Percentiles rank a stretch among this genome's conserved stretches.
These are phyloP conservation scores for Maudiozyma humilis DNA, from an alignment of 1,139 yeast species.

Conservation along the genomic window DNA sequence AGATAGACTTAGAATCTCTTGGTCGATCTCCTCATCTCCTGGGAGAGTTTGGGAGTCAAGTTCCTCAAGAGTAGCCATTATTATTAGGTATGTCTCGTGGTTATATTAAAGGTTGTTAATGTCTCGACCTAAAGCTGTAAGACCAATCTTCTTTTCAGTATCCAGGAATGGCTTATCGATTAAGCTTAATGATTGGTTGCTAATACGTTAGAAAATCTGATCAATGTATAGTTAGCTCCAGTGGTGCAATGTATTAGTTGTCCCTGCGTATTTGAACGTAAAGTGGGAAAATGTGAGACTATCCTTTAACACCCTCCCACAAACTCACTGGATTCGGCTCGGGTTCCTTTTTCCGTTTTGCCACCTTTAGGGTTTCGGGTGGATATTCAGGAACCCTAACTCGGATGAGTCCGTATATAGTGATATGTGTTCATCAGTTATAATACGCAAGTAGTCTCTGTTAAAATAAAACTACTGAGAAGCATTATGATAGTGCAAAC, in stretches of 20 bases:
- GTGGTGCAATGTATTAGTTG: not conserved
- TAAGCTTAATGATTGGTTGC: no score
- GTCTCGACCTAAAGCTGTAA: no score
- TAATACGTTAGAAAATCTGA: no score
- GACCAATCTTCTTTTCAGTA: no score
- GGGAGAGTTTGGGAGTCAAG: slow-evolving; percentile 42
- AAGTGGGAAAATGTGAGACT: no score
- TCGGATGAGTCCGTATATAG: not conserved
- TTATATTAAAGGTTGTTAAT: no score
- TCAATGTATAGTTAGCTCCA: not conserved
- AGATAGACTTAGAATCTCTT: slow-evolving; percentile 69
- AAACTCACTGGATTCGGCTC: not conserved
- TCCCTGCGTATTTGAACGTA: not conserved
- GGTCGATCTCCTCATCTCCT: slow-evolving; percentile 54
- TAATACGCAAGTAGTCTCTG: no score
- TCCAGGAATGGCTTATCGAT: no score
- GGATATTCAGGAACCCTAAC: no score
- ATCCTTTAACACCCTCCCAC: not conserved
- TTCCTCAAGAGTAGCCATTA: slow-evolving; percentile 66
- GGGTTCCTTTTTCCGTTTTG: not conserved
- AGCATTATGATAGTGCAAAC: no score
- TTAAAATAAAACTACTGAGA: no score
- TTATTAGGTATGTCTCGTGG: not conserved
- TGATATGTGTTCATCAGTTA: no score
- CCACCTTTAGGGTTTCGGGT: not conserved